Base-by-base conservation (phyloP, 805 yeast genomes). In the Kodamaea kaohsiungensis region DNA sequence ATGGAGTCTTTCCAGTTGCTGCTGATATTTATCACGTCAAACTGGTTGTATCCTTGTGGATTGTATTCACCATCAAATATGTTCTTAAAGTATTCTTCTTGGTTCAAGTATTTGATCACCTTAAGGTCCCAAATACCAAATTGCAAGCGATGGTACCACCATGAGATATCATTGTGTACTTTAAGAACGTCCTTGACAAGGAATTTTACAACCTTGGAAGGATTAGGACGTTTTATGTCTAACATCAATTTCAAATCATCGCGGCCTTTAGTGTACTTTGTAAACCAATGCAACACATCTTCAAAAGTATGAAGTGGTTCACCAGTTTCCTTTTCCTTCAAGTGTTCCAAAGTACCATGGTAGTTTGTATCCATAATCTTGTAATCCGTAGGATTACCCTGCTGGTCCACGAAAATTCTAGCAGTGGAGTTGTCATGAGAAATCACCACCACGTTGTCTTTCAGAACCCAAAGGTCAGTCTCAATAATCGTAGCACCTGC, bases 111-210 rank as follows among this genome's bases (percentile, higher is more conserved):
- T 56, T 73, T 71, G 46, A 74, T 56, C 50, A 72, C 67, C 37
- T 68, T 64, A 53, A 76, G 61, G 55, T 71, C 70, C 80, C 80
- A 76, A 18, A 75, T 59, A 3, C 79, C 80, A 52, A 74, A 64
- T 55, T 71, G 75, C 27, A 76, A 58, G 19, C 69, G 66, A 22
- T 68, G 66, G 30, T 62, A 66, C 80, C 79, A 76, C 70, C 71
- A 76, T 16, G 59, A 46, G 13, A 75, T 59, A 49, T 75, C 74
- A 27, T 59, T 51, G 15, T 65, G 59, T 10, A 68, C 70, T 2
- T 57, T 53, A 15, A 71, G 49, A 47, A 74, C 55, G 46, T 72
- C 76, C 39, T 64, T 49, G 22, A 76, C 55, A 6, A 75, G 54
- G 46, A 59, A 61, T 54, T 66, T 67, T 49, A 70, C 53, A 0